phyloP scores from a whole-genome alignment of 2,329 filamentous ascomycete species.

The Botrytis tulipae region DNA sequence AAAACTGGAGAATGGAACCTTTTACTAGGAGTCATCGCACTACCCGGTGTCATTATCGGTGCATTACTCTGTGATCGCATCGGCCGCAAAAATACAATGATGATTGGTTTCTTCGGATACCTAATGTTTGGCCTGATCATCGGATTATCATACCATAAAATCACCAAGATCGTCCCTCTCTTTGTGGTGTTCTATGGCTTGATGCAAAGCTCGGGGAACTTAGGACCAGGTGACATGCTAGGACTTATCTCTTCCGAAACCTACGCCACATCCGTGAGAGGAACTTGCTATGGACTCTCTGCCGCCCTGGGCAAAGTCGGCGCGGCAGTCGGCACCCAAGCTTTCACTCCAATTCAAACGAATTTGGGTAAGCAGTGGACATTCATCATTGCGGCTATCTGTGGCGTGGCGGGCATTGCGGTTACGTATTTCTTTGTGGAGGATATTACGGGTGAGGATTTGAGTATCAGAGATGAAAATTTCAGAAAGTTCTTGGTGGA shows the following conservation, averaged over 20 bases:
- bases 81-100: constrained; percentile 51
- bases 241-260: constrained; percentile 51
- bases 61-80: constrained; percentile 48
- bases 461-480: constrained; percentile 44
- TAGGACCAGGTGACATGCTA: constrained; percentile 52
- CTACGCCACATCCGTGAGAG: constrained; percentile 52
- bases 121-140: constrained; percentile 53
- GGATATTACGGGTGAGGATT: constrained; percentile 46
- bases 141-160: constrained; percentile 47
- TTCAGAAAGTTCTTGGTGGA: constrained; percentile 46
- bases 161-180: constrained; percentile 50
- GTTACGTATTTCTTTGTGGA: constrained; percentile 50
- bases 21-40: constrained; percentile 45
- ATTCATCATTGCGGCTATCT: constrained; percentile 52
- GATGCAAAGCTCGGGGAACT: constrained; percentile 49
- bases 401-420: constrained; percentile 47
- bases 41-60: constrained; percentile 51
- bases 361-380: constrained; percentile 50
- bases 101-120: constrained; percentile 51
- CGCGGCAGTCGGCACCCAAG: constrained; percentile 51
- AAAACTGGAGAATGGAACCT: constrained; percentile 50
- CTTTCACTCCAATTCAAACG: constrained; percentile 48
- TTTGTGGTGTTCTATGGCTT: constrained; percentile 54
- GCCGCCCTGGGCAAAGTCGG: constrained; percentile 52
- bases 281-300: constrained; percentile 51